Base-by-base conservation (phyloP, 352 stramenopile genomes). In the Globisporangium middletonii region DNA sequence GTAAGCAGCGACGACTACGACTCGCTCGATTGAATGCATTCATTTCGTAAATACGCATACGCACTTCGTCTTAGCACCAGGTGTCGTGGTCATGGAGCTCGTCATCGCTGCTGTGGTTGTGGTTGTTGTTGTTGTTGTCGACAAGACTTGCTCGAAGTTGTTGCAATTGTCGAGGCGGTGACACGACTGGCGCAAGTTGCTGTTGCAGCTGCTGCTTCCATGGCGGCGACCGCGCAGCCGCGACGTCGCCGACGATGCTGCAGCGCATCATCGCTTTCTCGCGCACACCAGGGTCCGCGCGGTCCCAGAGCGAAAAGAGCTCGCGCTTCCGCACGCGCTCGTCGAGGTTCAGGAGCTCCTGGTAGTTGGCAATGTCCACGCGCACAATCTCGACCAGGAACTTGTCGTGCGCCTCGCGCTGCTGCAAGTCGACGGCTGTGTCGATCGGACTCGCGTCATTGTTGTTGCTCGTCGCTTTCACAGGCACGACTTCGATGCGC, bases 361-460 rank as follows among this genome's bases (percentile, higher is more conserved):
- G 19, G 47, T 80, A 88, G 43, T 64, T 66, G 4, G 65, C 55
- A 15, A 63, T 58, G 4, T 71, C 71, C 16, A 91, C 60, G 42
- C 72, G 76, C 12, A 79, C 68, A n/a, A 88, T 64, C 59, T 91
- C 81, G 27, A 91, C 69, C 46, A 89, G 67, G 64, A 92, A 92
- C 1, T 67, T 67, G 60, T 92, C 82, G n/a, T 78, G 81, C 11
- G 68, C 68, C 55, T 90, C 74, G 16, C 79, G 77, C 37, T 75
- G 61, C n/a, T 55, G 54, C 1, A 65, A 51, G 53, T 88, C 63
- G 46, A 47, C 18, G 27, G 33, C 19, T 7, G 55, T 50, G 42
- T 57, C 52, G 8, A 43, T 26, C 28, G 16, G 28, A 19, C 33
- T 49, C 19, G 28, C 33, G 1, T 23, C 8, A 42, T 9, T 13